These are phyloP conservation scores for Capsella bursapastoris DNA, from an alignment of 345 rosid genomes.

Conservation along the genomic window DNA sequence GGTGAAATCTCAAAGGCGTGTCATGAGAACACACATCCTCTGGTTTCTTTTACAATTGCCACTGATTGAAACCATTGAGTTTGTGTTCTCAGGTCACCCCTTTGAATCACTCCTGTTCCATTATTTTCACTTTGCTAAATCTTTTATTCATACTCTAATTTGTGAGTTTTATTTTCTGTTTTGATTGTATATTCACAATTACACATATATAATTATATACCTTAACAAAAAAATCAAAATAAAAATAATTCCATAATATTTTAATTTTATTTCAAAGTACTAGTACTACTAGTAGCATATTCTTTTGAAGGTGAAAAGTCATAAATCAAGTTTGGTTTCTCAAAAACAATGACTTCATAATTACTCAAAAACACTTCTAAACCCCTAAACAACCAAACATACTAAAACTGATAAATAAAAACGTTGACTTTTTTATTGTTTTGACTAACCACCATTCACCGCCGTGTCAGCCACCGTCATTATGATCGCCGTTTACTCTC, in stretches of 20 bases:
- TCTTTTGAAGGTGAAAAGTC: conserved; percentile 28
- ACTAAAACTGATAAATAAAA: background rate
- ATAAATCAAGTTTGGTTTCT: conserved; percentile 36
- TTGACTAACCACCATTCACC: conserved; percentile 18
- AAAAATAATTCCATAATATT: background rate
- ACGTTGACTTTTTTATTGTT: conserved; percentile 17
- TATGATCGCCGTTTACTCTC: conserved; percentile 46
- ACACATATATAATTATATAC: background rate
- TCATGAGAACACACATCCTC: conserved; percentile 35
- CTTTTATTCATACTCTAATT: background rate
- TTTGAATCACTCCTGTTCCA: conserved; percentile 29
- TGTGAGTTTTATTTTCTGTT: background rate
- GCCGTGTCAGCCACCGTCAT: background rate
- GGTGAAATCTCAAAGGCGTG: conserved; percentile 41
- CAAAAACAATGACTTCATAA: conserved; percentile 24
- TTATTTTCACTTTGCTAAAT: background rate
- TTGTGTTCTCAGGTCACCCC: conserved; percentile 49
- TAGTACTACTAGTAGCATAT: background rate
- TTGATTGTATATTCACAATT: background rate
- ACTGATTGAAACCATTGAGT: background rate
- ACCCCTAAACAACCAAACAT: background rate
- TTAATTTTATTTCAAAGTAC: background rate
- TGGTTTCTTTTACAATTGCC: conserved; percentile 15
- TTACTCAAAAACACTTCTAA: conserved; percentile 17
- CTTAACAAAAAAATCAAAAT: too few relatives aligned